Conservation (phyloP, 306 rosid genomes). For the Echinosophora koreensis region DNA sequence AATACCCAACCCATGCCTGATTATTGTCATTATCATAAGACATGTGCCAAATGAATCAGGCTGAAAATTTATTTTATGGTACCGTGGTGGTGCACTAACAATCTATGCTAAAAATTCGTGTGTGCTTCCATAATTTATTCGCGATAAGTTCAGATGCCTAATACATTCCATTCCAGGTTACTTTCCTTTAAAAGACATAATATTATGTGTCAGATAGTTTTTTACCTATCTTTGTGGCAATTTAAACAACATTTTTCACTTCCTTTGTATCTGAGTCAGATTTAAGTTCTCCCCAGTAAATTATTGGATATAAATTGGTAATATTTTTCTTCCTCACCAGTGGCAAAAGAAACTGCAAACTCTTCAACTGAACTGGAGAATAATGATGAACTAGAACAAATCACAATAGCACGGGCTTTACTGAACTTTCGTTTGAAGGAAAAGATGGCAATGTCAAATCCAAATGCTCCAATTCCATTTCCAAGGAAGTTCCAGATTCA, state of each 20-base stretch:
- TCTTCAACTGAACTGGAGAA: slow-evolving; percentile 83
- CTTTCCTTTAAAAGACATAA: background rate
- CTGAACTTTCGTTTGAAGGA: slow-evolving; percentile 80
- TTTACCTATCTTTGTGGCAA: slow-evolving; percentile 11
- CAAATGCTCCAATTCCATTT: slow-evolving; percentile 74
- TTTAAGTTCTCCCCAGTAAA: slow-evolving; percentile 1
- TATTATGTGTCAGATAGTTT: slow-evolving; percentile 31
- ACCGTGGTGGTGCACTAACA: background rate
- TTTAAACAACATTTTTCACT: background rate
- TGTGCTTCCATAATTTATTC: slow-evolving; percentile 24
- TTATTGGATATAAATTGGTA: slow-evolving; percentile 37
- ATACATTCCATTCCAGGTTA: background rate
- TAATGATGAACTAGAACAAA: slow-evolving; percentile 94
- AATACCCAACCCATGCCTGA: slow-evolving; percentile 5
- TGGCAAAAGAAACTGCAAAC: slow-evolving; percentile 64
- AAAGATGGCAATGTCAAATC: slow-evolving; percentile 73
- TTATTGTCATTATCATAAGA: background rate
- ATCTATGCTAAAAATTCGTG: background rate
- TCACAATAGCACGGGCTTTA: slow-evolving; percentile 88
- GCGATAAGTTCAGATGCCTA: background rate
- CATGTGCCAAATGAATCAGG: background rate
- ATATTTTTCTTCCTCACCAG: slow-evolving; percentile 58
- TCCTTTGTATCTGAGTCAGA: background rate
- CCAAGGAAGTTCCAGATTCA: slow-evolving; percentile 75
- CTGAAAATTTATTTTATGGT: background rate